A percentile compares a stretch with the other conserved stretches of the same genome.
Conservation (phyloP, 768 basidiomycete species). For the Suillus subalutaceus region DNA sequence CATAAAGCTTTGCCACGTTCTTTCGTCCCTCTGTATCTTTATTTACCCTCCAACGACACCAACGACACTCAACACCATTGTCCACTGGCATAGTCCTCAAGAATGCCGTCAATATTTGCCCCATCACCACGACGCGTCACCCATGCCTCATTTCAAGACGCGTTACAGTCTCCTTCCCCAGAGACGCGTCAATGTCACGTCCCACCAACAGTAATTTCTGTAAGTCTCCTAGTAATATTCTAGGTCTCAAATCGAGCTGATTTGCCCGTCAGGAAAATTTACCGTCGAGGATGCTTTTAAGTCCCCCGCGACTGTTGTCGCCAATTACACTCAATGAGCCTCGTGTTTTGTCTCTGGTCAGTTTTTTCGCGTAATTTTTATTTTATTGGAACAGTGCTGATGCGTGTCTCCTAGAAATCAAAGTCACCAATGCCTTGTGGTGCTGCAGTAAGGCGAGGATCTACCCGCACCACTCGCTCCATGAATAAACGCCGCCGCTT, state of each 20-base stretch:
- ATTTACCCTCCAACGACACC: conserved; percentile 21
- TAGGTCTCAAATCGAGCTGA: conserved; percentile 11
- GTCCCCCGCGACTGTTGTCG: conserved; percentile 40
- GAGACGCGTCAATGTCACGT: background rate
- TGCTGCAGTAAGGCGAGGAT: conserved; percentile 37
- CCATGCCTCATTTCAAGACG: conserved; percentile 16
- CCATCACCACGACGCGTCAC: conserved; percentile 40
- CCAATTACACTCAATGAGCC: conserved; percentile 40
- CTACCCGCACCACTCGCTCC: conserved; percentile 41
- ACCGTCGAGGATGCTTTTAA: conserved; percentile 23
- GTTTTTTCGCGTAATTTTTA: conserved; percentile 11
- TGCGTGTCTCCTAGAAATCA: conserved; percentile 33
- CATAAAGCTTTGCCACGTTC: conserved; percentile 34
- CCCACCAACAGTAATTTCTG: conserved; percentile 1
- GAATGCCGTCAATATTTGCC: conserved; percentile 48
- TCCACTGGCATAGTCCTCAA: conserved; percentile 6
- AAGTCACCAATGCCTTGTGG: conserved; percentile 43
- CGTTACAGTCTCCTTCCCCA: conserved; percentile 9
- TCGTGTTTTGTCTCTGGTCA: conserved; percentile 23
- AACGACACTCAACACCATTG: conserved; percentile 13
- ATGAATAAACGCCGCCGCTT: conserved; percentile 43
- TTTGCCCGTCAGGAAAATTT: conserved; percentile 23
- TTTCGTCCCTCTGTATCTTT: conserved; percentile 36
- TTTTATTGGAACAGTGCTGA: background rate
- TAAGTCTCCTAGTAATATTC: conserved; percentile 6